Evolutionary conservation across 73 alveolate genomes (phyloP), one percentile per base, ranked within the genome.

Genomic region (Paramecium sexaurelia): DNA sequence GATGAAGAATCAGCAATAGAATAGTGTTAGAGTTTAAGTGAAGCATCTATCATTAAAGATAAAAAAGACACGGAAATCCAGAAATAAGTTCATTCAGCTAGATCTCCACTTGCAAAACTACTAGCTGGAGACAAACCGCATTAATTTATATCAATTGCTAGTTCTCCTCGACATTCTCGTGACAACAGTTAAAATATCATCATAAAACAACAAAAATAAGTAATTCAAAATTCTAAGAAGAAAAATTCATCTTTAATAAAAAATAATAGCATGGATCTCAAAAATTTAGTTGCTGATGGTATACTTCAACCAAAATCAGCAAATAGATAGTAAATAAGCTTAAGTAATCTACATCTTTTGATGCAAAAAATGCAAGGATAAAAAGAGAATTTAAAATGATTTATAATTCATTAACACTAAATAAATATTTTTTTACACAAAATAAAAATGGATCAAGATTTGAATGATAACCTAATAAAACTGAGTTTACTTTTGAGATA

Each of bases 201-300:
- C 19, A 36, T 73, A 39, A 33, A 73, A 45, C 8, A 78, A 78
- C 24, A 32, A 45, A 22, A 78, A 78, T 43, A 19, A 78, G 29
- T 24, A 6, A 41, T 78, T 41, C 20, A 78, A 11, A 78, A 78
- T 11, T 22, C 90, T 0, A 78, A 78, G 41, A 78, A 78, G 90
- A 78, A 78, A 43, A 78, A 78, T 78, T 37, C 90, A 41, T 45
- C 68, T 5, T 19, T 78, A 19, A 78, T 78, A 2, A 78, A 78
- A 19, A 78, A 78, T 78, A 78, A 78, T 3, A 78, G 90, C 55
- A 78, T 78, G 90, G 90, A 78, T 78, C 55, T 78, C 7, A 78
- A 78, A 45, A 40, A 78, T 29, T 78, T 73, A 36, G 57, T 45
- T 1, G 75, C 29, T 43, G 75, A 78, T 20, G 39, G 68, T 2